Evolutionary conservation across 129 eudicot species (phyloP), one percentile per base, ranked within the genome.

Genomic region (Cynara cardunculus): DNA sequence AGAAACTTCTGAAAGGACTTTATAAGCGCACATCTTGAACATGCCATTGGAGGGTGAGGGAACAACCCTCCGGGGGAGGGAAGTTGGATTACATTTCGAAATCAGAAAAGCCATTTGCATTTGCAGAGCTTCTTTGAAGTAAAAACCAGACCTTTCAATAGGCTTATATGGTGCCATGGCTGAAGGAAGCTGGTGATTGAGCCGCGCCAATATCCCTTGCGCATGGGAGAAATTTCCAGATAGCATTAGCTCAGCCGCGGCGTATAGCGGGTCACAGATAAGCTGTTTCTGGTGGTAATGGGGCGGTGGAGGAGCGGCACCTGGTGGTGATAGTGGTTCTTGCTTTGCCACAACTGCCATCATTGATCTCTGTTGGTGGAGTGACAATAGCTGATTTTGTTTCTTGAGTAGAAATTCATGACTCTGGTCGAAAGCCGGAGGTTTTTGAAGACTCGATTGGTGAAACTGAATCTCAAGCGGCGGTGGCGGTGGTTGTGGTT

Each of bases 181-280:
- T 61, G 85, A 84, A 49, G 86, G 80, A 66, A 87, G 86, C 86
- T 87, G 91, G 89, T 91, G 97, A 91, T 91, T 91, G 97, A 91
- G 97, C 97, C 97, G 97, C 93, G 97, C 97, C 97, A 91, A 91
- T 91, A 91, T 91, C 97, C 77, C 91, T 91, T 91, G 97, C 85
- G 97, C 93, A 90, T 85, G 89, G 74, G 90, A 73, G 82, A 86
- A 87, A 84, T 91, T 89, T 71, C 97, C 93, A 35, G 90, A 76
- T 73, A 85, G 85, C 66, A 87, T 79, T 65, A 87, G 78, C 84
- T 91, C 97, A 31, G 91, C 86, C 46, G 82, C 85, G 76, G 89
- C 85, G 16, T 69, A 86, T 59, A 91, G 85, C 86, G 87, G 90
- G 86, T 89, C 93, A 83, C 84, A 81, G 69, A 86, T 71, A 77